These are phyloP conservation scores for Scenedesmus sp. DNA, from an alignment of 163 green algal species.

Conservation along the genomic window DNA sequence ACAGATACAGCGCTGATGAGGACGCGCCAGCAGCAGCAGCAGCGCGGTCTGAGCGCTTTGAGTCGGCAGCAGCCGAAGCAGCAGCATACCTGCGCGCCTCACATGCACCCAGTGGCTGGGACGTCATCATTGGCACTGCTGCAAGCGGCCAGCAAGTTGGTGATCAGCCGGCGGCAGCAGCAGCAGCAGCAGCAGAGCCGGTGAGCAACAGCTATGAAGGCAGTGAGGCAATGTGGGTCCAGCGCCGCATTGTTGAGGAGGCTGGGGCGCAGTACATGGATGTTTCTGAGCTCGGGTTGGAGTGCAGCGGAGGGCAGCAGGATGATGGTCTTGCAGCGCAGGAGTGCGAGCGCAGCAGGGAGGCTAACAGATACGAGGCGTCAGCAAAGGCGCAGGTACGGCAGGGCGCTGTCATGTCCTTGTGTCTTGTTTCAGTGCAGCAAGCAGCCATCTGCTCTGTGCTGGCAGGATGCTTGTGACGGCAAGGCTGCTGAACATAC, in stretches of 20 bases:
- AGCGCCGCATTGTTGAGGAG: conserved; percentile 19
- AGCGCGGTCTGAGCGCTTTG: not conserved
- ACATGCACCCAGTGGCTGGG: not conserved
- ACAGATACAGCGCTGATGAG: conserved; percentile 23
- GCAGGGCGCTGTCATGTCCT: too few relatives aligned
- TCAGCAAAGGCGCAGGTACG: not conserved
- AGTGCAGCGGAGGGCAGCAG: not conserved
- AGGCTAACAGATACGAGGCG: conserved; percentile 31
- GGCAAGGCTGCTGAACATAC: too few relatives aligned
- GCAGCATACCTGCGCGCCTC: conserved; percentile 13
- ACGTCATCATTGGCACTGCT: not conserved
- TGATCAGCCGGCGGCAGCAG: not conserved
- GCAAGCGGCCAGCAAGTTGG: not conserved
- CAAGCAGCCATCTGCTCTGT: too few relatives aligned
- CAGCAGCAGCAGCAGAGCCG: not conserved
- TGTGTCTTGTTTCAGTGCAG: too few relatives aligned
- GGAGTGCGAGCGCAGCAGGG: conserved; percentile 34
- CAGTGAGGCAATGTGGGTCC: not conserved
- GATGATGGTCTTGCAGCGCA: not conserved
- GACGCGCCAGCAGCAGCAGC: not conserved
- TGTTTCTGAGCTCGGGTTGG: not conserved
- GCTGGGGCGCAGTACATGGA: conserved; percentile 23
- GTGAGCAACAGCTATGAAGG: conserved; percentile 30
- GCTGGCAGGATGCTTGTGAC: too few relatives aligned
- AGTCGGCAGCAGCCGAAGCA: conserved; percentile 13